These are phyloP conservation scores for Ustilaginoidea virens DNA, from an alignment of 2,329 filamentous ascomycete species.

Conservation along the genomic window DNA sequence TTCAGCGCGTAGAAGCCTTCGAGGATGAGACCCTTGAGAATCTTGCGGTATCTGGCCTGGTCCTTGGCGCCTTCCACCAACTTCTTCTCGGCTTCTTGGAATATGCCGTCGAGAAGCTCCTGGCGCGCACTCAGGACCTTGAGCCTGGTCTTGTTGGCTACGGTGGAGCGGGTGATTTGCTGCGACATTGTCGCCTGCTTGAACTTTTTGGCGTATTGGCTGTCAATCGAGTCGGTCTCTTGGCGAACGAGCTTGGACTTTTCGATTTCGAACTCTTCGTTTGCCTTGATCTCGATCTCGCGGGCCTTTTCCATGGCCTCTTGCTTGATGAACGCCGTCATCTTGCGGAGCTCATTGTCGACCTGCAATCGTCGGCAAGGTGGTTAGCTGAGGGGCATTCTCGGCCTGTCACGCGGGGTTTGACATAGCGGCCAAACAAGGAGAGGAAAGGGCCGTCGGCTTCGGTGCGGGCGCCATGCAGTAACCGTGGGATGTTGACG, in stretches of 20 bases:
- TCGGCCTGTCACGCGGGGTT: too few species aligned
- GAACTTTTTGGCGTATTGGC: slow-evolving; percentile 94
- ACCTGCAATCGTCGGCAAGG: slow-evolving; percentile 63
- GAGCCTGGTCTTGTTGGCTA: slow-evolving; percentile 90
- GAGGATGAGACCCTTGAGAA: slow-evolving; percentile 68
- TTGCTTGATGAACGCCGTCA: slow-evolving; percentile 99
- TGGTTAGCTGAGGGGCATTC: too few species aligned
- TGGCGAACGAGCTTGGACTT: slow-evolving; percentile 97
- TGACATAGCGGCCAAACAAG: too few species aligned
- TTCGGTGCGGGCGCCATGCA: too few species aligned
- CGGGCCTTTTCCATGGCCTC: slow-evolving; percentile 93
- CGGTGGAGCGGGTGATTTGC: slow-evolving; percentile 93
- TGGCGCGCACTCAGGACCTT: slow-evolving; percentile 77
- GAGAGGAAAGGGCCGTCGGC: too few species aligned
- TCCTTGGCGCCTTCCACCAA: slow-evolving; percentile 51
- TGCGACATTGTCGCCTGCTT: slow-evolving; percentile 97
- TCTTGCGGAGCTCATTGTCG: slow-evolving; percentile 96
- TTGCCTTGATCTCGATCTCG: slow-evolving; percentile 95
- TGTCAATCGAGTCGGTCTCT: slow-evolving; percentile 86
- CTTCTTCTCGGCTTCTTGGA: slow-evolving; percentile 63
- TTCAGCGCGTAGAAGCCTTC: slow-evolving; percentile 82
- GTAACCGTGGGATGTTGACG: slow-evolving; percentile 7
- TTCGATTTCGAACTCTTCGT: slow-evolving; percentile 97
- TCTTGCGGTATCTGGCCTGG: slow-evolving; percentile 55
- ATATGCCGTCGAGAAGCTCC: slow-evolving; percentile 80